A percentile compares a stretch with the other conserved stretches of the same genome.
Evolutionary conservation across 768 basidiomycete species (phyloP).

Genomic region (Tulasnella sp.): DNA sequence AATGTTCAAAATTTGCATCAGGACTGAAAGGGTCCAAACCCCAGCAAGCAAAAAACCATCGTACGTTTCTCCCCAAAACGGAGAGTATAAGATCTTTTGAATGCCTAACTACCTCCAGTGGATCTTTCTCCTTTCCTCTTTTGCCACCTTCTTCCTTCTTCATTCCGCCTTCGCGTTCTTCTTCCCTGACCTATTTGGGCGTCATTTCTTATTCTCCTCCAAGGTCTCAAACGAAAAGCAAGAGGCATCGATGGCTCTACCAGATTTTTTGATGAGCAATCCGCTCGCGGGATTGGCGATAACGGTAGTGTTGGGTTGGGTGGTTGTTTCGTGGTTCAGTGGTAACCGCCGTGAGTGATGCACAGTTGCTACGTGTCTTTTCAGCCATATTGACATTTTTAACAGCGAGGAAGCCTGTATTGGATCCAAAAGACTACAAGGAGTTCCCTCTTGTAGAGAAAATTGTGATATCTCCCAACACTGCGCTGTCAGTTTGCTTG

Average conservation of each 20-base stretch:
- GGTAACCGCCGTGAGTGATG: constrained; percentile 12
- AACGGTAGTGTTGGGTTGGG: constrained; percentile 4
- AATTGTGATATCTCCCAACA: constrained; percentile 81
- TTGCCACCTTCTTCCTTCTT: constrained; percentile 37
- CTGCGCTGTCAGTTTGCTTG: constrained; percentile 57
- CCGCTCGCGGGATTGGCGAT: constrained; percentile 3
- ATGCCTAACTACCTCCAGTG: constrained; percentile 49
- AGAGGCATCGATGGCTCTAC: constrained; percentile 13
- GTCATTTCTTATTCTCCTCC: constrained; percentile 43
- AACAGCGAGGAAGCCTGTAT: constrained; percentile 51
- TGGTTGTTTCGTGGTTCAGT: constrained; percentile 9
- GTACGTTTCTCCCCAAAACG: no score
- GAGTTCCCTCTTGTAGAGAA: constrained; percentile 73
- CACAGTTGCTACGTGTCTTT: no score
- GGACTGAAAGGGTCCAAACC: no score
- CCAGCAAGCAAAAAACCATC: no score
- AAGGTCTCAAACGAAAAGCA: constrained; percentile 52
- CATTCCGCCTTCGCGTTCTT: constrained; percentile 33
- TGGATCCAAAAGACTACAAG: constrained; percentile 67
- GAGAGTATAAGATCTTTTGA: background rate
- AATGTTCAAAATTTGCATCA: no score
- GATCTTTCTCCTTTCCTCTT: constrained; percentile 42
- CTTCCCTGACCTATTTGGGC: constrained; percentile 31
- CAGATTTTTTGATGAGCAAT: background rate
- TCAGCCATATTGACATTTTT: background rate